Conservation (phyloP, 352 stramenopile species). For the Globisporangium rhizosaccharum region DNA sequence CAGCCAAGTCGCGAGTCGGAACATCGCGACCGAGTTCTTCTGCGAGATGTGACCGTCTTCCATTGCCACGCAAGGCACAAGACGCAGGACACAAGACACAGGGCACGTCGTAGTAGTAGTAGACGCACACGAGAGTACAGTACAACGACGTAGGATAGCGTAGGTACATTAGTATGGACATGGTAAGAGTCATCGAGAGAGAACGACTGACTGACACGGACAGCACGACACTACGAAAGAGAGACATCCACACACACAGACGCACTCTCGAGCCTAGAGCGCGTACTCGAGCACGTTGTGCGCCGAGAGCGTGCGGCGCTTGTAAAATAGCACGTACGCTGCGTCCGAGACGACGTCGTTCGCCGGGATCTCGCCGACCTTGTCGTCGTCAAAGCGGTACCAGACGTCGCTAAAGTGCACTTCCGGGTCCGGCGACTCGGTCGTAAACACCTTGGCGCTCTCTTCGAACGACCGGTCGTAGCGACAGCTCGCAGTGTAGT, state of each 20-base stretch:
- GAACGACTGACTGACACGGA: neutral
- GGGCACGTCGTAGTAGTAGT: no score
- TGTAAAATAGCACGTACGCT: conserved; percentile 91
- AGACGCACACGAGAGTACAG: neutral
- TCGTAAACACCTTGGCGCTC: conserved; percentile 43
- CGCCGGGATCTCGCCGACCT: conserved; percentile 65
- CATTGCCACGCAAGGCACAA: no score
- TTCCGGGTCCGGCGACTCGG: conserved; percentile 19
- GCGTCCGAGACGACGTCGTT: conserved; percentile 75
- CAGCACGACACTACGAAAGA: neutral
- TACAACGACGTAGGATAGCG: conserved; percentile 2
- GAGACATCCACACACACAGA: neutral
- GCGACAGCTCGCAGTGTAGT: conserved; percentile 90
- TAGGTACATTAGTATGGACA: no score
- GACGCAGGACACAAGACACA: neutral
- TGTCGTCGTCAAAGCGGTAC: conserved; percentile 84
- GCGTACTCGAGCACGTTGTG: conserved; percentile 67
- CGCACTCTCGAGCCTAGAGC: conserved; percentile 22
- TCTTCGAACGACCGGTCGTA: conserved; percentile 70
- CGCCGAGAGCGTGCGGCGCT: conserved; percentile 64
- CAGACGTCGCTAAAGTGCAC: conserved; percentile 58
- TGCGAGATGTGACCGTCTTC: conserved; percentile 38
- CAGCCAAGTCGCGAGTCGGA: conserved; percentile 38
- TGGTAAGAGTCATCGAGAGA: no score
- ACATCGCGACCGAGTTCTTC: conserved; percentile 60